Percentiles rank a stretch among this genome's conserved stretches.
Evolutionary conservation across 169 alveolate genomes (phyloP).

Genomic region (Plasmodium vivax): DNA sequence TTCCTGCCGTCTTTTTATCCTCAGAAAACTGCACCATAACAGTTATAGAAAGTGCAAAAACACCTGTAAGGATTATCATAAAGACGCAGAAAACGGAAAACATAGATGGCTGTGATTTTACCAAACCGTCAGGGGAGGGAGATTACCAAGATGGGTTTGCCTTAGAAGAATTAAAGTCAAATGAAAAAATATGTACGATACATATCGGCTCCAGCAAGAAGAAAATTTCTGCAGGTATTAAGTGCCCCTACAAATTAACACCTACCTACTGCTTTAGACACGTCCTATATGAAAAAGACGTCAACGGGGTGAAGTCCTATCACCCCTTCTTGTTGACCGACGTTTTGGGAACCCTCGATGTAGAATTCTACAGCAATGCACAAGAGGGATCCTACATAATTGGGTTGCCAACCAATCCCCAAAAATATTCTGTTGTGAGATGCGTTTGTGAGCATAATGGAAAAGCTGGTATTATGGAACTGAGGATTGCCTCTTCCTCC

Average conservation of each 20-base stretch:
- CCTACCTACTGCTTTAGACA: conserved; percentile 50
- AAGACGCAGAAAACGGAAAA: conserved; percentile 9
- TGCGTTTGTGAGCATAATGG: conserved; percentile 49
- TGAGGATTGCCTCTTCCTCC: conserved; percentile 15
- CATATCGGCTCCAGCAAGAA: conserved; percentile 12
- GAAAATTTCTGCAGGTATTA: conserved; percentile 13
- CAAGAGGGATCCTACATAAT: background rate
- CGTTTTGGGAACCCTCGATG: conserved; percentile 6
- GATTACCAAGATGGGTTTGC: conserved; percentile 19
- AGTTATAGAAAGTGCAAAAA: background rate
- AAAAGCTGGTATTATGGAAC: conserved; percentile 43
- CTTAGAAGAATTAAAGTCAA: background rate
- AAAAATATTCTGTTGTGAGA: background rate
- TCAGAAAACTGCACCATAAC: background rate
- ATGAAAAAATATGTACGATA: conserved; percentile 43
- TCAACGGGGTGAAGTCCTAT: background rate
- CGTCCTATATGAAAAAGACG: conserved; percentile 28
- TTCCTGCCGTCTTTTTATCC: conserved; percentile 18
- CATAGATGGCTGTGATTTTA: conserved; percentile 67
- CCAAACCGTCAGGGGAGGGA: conserved; percentile 46
- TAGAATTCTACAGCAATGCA: conserved; percentile 26
- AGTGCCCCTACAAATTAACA: conserved; percentile 55
- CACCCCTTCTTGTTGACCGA: conserved; percentile 28
- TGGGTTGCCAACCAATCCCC: conserved; percentile 21
- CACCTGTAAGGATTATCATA: background rate